Base-by-base conservation (phyloP, 1,284 basidiomycete species). In the Caloboletus inedulis region DNA sequence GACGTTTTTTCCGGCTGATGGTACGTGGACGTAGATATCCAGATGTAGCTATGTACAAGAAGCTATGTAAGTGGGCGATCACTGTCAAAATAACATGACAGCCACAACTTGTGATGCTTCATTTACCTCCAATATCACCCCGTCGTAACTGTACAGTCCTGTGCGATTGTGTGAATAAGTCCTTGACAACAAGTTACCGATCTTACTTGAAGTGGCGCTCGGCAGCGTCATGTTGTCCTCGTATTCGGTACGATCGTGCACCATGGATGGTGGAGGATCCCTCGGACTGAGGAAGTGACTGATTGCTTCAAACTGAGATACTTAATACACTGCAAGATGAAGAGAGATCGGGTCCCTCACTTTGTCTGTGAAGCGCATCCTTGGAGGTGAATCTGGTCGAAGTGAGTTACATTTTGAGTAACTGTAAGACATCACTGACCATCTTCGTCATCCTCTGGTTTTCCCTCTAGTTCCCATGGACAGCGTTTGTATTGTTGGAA, bases 401-500 rank as follows among this genome's bases (percentile, higher is more conserved):
- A 37, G 40, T 48, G 51, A 51, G 37, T 49, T 47, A 59, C 2
- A 43, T 23, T 35, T 9, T n/a, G 12, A 46, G 33, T 23, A 43
- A 33, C 16, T 18, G 23, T 39, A 34, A 45, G 14, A 14, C 30
- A 7, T 51, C 36, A 64, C 66, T 53, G 53, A 85, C 85, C 85
- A 66, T 87, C 85, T 72, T 89, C 84, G 51, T 89, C 84, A 53
- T 91, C 88, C 70, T 89, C 87, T 27, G 84, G 82, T 51, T 70
- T 75, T 9, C 82, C 84, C 65, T 87, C 81, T 30, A 95, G 79
- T 61, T 87, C 82, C 92, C 92, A 95, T 34, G 87, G 88, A 69
- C 92, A 94, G 18, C 91, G 84, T 62, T 93, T 90, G 64, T 94
- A 92, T 19, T 86, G 79, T 65, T 94, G 92, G 64, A 95, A 95